Conservation (phyloP, 345 rosid genomes). For the Pugionium dolabratum region DNA sequence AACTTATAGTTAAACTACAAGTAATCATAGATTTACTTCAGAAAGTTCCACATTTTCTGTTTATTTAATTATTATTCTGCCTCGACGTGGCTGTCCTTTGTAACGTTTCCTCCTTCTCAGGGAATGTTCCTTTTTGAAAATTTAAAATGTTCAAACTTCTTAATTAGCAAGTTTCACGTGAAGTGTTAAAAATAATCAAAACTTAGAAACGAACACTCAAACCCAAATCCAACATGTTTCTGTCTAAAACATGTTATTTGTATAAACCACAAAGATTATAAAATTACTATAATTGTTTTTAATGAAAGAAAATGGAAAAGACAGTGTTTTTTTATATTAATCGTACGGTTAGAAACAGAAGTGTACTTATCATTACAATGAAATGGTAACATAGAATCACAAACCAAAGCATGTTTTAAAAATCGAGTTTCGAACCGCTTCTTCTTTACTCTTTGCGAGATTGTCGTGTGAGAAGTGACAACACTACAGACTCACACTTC, state of each 20-base stretch:
- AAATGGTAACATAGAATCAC: too few species aligned
- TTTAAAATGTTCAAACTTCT: conserved; percentile 9
- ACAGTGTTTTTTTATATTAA: background rate
- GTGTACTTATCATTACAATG: too few species aligned
- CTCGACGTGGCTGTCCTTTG: conserved; percentile 16
- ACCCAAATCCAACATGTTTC: too few species aligned
- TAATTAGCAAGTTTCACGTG: conserved; percentile 22
- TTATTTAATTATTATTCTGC: background rate
- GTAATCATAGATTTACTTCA: conserved; percentile 22
- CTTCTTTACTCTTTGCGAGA: conserved; percentile 28
- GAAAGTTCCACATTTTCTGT: conserved; percentile 5
- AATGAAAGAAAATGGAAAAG: background rate
- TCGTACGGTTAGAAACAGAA: conserved; percentile 30
- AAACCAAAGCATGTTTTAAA: too few species aligned
- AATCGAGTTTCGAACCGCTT: conserved; percentile 14
- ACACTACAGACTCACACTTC: too few species aligned
- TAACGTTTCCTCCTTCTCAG: conserved; percentile 20
- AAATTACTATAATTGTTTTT: too few species aligned
- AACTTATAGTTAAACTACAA: conserved; percentile 33
- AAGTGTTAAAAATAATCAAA: conserved; percentile 12
- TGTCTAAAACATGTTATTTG: too few species aligned
- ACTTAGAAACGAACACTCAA: conserved; percentile 4
- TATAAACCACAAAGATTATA: too few species aligned
- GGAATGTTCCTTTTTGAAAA: conserved; percentile 24
- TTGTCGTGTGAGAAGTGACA: too few species aligned